These are phyloP conservation scores for Boletus barrowsii DNA, from an alignment of 768 basidiomycete genomes.

Conservation along the genomic window DNA sequence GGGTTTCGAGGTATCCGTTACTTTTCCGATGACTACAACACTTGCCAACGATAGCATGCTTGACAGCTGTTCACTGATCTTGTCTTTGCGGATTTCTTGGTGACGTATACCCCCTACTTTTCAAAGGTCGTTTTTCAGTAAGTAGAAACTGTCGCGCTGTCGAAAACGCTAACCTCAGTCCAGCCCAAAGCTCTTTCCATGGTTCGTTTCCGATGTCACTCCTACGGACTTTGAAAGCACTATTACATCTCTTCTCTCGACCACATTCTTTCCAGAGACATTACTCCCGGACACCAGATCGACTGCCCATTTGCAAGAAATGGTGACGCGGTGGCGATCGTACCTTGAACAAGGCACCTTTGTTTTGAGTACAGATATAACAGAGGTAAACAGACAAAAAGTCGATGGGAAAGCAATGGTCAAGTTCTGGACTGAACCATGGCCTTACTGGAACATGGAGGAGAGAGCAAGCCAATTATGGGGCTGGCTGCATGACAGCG, in stretches of 20 bases:
- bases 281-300: constrained; percentile 26
- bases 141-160: constrained; percentile 22
- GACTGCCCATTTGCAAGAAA: constrained; percentile 44
- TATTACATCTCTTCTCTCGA: constrained; percentile 52
- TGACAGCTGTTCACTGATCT: constrained; percentile 86
- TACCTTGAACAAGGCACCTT: constrained; percentile 75
- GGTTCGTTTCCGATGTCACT: constrained; percentile 96
- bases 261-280: constrained; percentile 53
- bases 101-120: constrained; percentile 84
- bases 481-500: constrained; percentile 47
- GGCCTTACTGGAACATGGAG: constrained; percentile 75
- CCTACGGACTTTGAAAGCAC: constrained; percentile 75
- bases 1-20: constrained; percentile 74
- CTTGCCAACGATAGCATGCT: background rate
- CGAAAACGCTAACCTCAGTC: constrained; percentile 9
- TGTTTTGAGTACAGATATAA: constrained; percentile 48
- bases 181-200: constrained; percentile 92
- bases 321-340: constrained; percentile 69
- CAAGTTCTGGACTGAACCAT: constrained; percentile 72
- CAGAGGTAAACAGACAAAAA: constrained; percentile 24
- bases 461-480: constrained; percentile 50
- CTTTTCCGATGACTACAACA: background rate
- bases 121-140: constrained; percentile 88
- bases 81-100: constrained; percentile 89
- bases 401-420: constrained; percentile 24